These are phyloP conservation scores for Russula sp. DNA, from an alignment of 768 basidiomycete species.

Conservation along the genomic window DNA sequence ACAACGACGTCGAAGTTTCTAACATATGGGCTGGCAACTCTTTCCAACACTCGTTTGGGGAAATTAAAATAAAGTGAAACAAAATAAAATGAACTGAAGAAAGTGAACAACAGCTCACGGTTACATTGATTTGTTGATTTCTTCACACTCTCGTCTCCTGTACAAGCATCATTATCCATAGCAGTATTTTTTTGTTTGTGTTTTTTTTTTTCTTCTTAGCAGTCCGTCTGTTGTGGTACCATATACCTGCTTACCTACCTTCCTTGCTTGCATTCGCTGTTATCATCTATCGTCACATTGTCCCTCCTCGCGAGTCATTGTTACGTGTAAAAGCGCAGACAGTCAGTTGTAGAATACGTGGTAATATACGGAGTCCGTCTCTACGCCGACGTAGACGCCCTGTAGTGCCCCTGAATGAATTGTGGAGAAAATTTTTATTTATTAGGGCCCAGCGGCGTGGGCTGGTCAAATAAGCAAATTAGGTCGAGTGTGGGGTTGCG, in stretches of 20 bases:
- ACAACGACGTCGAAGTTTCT: not conserved
- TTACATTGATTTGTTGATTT: not conserved
- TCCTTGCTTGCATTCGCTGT: not conserved
- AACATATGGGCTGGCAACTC: not conserved
- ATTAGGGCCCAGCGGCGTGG: not conserved
- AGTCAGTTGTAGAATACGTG: not conserved
- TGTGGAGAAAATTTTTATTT: not conserved
- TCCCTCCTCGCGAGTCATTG: not conserved
- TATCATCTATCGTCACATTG: not conserved
- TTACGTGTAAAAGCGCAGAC: conserved; percentile 9
- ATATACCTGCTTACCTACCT: not conserved
- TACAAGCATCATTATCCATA: conserved; percentile 25
- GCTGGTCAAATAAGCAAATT: not conserved
- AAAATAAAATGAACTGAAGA: not conserved
- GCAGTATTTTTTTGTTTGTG: conserved; percentile 7
- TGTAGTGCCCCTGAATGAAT: not conserved
- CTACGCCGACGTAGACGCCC: no score
- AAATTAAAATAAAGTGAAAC: not conserved
- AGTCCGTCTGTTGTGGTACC: not conserved
- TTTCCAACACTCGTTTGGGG: not conserved
- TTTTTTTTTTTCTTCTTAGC: not conserved
- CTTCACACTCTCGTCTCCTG: not conserved
- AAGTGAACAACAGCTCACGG: not conserved
- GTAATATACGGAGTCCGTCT: not conserved
- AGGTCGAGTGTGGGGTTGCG: not conserved